Conservation (phyloP, 2,329 filamentous ascomycete genomes). For the Colletotrichum horii region DNA sequence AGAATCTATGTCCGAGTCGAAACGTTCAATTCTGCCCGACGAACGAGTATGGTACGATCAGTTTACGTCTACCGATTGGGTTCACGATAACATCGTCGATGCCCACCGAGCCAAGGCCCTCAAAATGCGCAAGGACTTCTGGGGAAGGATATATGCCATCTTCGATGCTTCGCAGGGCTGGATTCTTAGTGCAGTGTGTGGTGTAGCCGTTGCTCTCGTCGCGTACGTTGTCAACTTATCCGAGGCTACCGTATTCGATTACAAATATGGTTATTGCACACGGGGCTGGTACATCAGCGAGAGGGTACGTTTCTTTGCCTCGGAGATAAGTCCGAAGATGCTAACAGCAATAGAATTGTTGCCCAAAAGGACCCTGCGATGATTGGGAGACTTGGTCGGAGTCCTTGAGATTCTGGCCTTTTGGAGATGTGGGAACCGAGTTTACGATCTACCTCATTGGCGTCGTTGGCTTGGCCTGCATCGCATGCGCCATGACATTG, state of each 20-base stretch:
- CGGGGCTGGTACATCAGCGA: slow-evolving; percentile 75
- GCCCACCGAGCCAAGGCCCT: slow-evolving; percentile 87
- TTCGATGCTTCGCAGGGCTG: slow-evolving; percentile 93
- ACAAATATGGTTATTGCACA: slow-evolving; percentile 86
- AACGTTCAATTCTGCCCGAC: slow-evolving; percentile 71
- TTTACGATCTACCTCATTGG: slow-evolving; percentile 77
- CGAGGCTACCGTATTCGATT: slow-evolving; percentile 85
- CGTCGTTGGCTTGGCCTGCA: slow-evolving; percentile 71
- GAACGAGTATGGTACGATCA: slow-evolving; percentile 99
- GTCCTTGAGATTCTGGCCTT: slow-evolving; percentile 47
- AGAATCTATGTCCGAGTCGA: slow-evolving; percentile 67
- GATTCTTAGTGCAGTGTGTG: slow-evolving; percentile 90
- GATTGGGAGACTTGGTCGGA: slow-evolving; percentile 64
- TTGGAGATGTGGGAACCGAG: slow-evolving; percentile 69
- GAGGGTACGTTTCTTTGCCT: slow-evolving; percentile 51
- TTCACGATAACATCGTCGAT: slow-evolving; percentile 95
- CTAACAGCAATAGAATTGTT: slow-evolving; percentile 49
- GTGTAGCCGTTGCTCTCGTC: slow-evolving; percentile 81
- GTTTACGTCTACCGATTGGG: slow-evolving; percentile 97
- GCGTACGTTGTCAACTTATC: slow-evolving; percentile 91
- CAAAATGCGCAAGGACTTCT: slow-evolving; percentile 80
- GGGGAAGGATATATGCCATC: slow-evolving; percentile 76
- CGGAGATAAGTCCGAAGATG: neutral
- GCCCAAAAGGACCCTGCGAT: slow-evolving; percentile 56
- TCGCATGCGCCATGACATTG: slow-evolving; percentile 81